Conservation (phyloP, 2,329 filamentous ascomycete species). For the Cercospora sp. region DNA sequence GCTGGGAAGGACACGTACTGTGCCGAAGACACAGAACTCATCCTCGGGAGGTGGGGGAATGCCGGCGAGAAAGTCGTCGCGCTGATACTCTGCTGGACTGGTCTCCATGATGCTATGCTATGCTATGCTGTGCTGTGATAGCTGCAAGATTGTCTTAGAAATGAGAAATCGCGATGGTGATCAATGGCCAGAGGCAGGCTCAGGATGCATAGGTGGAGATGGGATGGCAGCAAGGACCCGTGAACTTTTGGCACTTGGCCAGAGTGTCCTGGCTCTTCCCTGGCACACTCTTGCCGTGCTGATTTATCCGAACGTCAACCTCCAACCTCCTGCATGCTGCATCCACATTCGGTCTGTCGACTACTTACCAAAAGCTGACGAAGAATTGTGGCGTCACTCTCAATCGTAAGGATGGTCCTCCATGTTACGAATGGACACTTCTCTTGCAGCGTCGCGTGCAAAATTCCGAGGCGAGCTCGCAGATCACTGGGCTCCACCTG, state of each 20-base stretch:
- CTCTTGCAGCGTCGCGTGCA: not conserved
- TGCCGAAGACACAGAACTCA: constrained; percentile 22
- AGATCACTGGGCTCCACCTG: not conserved
- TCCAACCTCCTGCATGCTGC: not conserved
- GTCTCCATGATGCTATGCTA: constrained; percentile 12
- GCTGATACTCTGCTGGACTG: constrained; percentile 17
- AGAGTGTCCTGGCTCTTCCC: constrained; percentile 5
- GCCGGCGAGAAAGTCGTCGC: constrained; percentile 16
- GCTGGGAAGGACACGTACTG: not conserved
- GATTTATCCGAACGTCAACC: constrained; percentile 1
- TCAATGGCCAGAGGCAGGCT: not conserved
- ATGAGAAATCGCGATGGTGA: not conserved
- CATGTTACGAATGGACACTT: not conserved
- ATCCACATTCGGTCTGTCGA: not conserved
- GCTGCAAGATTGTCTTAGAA: not conserved
- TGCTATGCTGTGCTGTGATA: not conserved
- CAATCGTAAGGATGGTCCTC: not conserved
- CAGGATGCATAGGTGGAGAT: not conserved
- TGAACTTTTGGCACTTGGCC: constrained; percentile 7
- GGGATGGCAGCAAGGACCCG: not conserved
- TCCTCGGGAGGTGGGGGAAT: constrained; percentile 17
- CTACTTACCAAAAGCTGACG: not conserved
- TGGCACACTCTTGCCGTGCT: not conserved
- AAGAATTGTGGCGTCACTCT: not conserved
- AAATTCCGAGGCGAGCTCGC: not conserved